A percentile compares a stretch with the other conserved stretches of the same genome.
Conservation (phyloP, 1,284 basidiomycete species). For the Stygiomarasmius scandens region DNA sequence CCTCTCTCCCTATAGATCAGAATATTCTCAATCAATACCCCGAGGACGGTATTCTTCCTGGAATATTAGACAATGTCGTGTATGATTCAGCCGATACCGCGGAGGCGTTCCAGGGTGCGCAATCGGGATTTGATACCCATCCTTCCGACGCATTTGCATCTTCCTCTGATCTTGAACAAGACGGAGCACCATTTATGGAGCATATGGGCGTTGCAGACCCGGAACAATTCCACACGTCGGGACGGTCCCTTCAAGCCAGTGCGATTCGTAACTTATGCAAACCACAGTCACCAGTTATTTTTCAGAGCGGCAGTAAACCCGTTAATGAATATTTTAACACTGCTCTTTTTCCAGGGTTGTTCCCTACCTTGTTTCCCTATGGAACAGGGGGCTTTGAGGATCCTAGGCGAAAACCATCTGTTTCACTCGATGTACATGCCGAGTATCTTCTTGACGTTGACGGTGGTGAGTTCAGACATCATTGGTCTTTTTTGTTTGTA, state of each 20-base stretch:
- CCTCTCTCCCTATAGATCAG: too few species aligned
- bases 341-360: slow-evolving; percentile 31
- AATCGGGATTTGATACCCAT: too few species aligned
- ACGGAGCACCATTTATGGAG: not conserved
- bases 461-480: slow-evolving; percentile 30
- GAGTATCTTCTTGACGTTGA: slow-evolving; percentile 21
- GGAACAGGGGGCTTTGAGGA: slow-evolving; percentile 37
- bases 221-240: not conserved
- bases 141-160: too few species aligned
- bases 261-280: slow-evolving; percentile 26
- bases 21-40: too few species aligned
- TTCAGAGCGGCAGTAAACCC: slow-evolving; percentile 15
- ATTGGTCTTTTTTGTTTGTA: slow-evolving; percentile 34
- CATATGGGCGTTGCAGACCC: not conserved
- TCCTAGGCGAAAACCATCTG: not conserved
- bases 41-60: too few species aligned
- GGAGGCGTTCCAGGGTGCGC: too few species aligned
- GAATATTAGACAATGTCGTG: too few species aligned
- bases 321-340: slow-evolving; percentile 31
- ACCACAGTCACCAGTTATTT: slow-evolving; percentile 22
- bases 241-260: slow-evolving; percentile 11
- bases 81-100: too few species aligned
- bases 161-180: too few species aligned
- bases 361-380: slow-evolving; percentile 35
- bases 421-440: slow-evolving; percentile 24